Conservation (phyloP, 805 yeast genomes). For the Candida nanaspora region DNA sequence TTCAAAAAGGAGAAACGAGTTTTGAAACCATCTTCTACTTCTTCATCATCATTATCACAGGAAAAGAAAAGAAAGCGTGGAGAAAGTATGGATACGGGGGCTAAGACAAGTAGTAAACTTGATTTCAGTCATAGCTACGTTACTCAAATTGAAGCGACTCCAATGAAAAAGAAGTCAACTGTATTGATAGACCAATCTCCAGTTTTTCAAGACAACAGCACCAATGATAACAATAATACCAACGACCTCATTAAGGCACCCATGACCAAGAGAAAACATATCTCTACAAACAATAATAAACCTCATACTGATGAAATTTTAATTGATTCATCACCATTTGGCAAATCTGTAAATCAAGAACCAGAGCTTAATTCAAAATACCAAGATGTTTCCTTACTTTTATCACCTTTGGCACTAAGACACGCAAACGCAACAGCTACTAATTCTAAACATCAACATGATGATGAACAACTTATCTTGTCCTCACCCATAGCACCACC, state of each 20-base stretch:
- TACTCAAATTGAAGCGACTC: slow-evolving; percentile 1
- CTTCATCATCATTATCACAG: not conserved
- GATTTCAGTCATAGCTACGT: too few relatives aligned
- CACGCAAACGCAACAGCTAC: not conserved
- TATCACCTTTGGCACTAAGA: not conserved
- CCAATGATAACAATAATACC: not conserved
- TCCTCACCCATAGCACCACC: slow-evolving; percentile 1
- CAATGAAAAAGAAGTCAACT: not conserved
- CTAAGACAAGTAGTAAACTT: too few relatives aligned
- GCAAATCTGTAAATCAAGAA: too few relatives aligned
- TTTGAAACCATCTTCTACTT: not conserved
- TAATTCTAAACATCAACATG: not conserved
- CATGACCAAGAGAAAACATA: too few relatives aligned
- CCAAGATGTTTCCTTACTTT: not conserved
- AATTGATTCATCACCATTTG: not conserved
- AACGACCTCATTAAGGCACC: too few relatives aligned
- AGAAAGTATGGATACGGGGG: too few relatives aligned
- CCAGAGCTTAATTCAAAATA: not conserved
- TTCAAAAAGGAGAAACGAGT: not conserved
- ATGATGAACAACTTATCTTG: not conserved
- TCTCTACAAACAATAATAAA: too few relatives aligned
- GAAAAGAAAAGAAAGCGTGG: not conserved
- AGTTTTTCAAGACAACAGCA: not conserved
- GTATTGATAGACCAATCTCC: not conserved
- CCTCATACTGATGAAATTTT: not conserved